These are phyloP conservation scores for Pythium grandisporangium DNA, from an alignment of 352 stramenopile species.

Conservation along the genomic window DNA sequence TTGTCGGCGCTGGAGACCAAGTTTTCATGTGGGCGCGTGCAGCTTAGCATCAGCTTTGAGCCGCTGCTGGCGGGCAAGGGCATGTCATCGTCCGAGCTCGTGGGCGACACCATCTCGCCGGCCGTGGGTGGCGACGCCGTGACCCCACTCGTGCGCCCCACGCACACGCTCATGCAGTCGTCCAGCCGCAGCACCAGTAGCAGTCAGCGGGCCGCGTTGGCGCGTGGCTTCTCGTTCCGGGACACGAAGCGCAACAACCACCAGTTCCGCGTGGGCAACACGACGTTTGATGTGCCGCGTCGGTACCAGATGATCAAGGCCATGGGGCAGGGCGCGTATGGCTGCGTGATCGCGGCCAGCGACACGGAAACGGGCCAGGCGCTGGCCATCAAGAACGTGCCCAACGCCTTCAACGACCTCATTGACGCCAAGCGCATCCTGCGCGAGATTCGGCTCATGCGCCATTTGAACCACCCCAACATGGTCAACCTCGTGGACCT, in stretches of 20 bases:
- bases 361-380: constrained; percentile 81
- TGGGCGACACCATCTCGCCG: constrained; percentile 3
- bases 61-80: constrained; percentile 11
- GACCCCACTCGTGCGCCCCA: constrained; percentile 40
- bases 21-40: constrained; percentile 76
- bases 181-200: too few species aligned
- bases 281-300: constrained; percentile 76
- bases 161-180: constrained; percentile 18
- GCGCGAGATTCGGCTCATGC: constrained; percentile 84
- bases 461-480: constrained; percentile 78
- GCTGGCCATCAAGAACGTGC: constrained; percentile 96
- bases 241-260: constrained; percentile 82
- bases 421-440: constrained; percentile 85
- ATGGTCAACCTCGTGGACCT: constrained; percentile 78
- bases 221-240: constrained; percentile 73
- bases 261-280: constrained; percentile 82
- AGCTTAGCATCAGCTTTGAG: constrained; percentile 84
- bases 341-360: constrained; percentile 85
- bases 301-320: constrained; percentile 87
- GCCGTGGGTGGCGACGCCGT: constrained; percentile 35
- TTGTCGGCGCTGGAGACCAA: constrained; percentile 78
- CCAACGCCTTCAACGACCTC: constrained; percentile 88
- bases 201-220: constrained; percentile 50
- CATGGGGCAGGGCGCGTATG: constrained; percentile 88
- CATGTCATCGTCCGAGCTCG: not conserved